A percentile compares a stretch with the other conserved stretches of the same genome.
phyloP scores from a whole-genome alignment of 495 filamentous ascomycete genomes.

The Penicillium soppii region DNA sequence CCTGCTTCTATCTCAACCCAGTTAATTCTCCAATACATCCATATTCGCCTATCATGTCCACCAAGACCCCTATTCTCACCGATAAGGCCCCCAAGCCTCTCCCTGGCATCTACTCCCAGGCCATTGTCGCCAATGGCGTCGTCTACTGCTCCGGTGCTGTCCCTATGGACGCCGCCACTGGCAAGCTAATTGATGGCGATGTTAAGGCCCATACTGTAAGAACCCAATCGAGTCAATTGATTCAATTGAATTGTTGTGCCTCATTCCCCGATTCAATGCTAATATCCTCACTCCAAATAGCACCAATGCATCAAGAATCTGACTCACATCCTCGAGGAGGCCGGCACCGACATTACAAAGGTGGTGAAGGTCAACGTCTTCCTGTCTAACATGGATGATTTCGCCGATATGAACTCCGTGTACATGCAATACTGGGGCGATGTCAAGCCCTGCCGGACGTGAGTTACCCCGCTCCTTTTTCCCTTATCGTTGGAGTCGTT shows the following conservation, averaged over 20 bases:
- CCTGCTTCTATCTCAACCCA: not conserved
- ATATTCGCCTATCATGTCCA: constrained; percentile 19
- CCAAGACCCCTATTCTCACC: constrained; percentile 42
- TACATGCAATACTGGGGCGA: constrained; percentile 58
- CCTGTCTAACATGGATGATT: constrained; percentile 67
- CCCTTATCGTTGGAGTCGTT: not conserved
- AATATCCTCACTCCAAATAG: constrained; percentile 6
- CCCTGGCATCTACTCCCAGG: constrained; percentile 53
- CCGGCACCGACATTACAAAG: constrained; percentile 59
- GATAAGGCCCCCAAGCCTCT: constrained; percentile 54
- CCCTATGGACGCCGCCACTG: constrained; percentile 44
- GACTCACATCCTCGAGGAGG: constrained; percentile 61
- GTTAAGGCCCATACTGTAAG: constrained; percentile 51
- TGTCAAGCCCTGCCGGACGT: constrained; percentile 60
- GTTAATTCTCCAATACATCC: not conserved
- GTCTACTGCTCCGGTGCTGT: constrained; percentile 58
- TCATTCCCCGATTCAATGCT: not conserved
- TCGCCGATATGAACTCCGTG: constrained; percentile 61
- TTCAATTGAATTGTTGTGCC: not conserved
- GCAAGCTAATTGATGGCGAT: constrained; percentile 46
- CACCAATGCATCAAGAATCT: constrained; percentile 61
- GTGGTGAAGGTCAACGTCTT: constrained; percentile 73
- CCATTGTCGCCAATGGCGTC: constrained; percentile 55
- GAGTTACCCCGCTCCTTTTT: constrained; percentile 11
- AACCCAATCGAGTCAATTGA: not conserved